phyloP scores from a whole-genome alignment of 2,329 filamentous ascomycete genomes.

The Volutella citrinella region DNA sequence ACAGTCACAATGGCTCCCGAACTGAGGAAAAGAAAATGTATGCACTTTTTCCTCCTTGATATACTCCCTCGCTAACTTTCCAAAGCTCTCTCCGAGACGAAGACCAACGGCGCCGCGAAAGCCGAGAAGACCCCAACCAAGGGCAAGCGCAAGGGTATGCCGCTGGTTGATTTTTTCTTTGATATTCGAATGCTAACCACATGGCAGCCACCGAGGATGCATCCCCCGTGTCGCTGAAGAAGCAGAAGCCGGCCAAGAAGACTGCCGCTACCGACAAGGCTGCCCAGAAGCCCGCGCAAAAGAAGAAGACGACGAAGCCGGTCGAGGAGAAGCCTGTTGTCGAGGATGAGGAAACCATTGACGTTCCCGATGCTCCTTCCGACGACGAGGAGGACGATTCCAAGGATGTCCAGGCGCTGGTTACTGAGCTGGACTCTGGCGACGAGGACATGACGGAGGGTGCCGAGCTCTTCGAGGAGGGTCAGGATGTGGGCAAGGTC shows the following conservation, averaged over 20 bases:
- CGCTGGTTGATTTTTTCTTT: no score
- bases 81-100: slow-evolving; percentile 27
- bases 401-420: slow-evolving; percentile 42
- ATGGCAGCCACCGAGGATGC: slow-evolving; percentile 45
- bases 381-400: slow-evolving; percentile 40
- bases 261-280: slow-evolving; percentile 20
- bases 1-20: slow-evolving; percentile 43
- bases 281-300: slow-evolving; percentile 33
- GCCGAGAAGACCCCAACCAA: slow-evolving; percentile 34
- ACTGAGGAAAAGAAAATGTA: slow-evolving; percentile 39
- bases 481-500: slow-evolving; percentile 49
- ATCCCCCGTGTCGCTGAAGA: slow-evolving; percentile 43
- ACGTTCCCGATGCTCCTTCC: slow-evolving; percentile 29
- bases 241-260: slow-evolving; percentile 40
- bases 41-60: not conserved
- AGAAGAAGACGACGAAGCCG: slow-evolving; percentile 28
- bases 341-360: slow-evolving; percentile 28
- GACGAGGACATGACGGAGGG: slow-evolving; percentile 39
- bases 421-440: slow-evolving; percentile 42
- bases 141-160: slow-evolving; percentile 36
- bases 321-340: slow-evolving; percentile 21
- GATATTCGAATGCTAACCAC: no score
- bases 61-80: slow-evolving; percentile 16
- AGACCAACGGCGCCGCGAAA: slow-evolving; percentile 29
- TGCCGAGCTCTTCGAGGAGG: slow-evolving; percentile 40